Conservation (phyloP, 2,329 filamentous ascomycete genomes). For the Xylaria sp. region DNA sequence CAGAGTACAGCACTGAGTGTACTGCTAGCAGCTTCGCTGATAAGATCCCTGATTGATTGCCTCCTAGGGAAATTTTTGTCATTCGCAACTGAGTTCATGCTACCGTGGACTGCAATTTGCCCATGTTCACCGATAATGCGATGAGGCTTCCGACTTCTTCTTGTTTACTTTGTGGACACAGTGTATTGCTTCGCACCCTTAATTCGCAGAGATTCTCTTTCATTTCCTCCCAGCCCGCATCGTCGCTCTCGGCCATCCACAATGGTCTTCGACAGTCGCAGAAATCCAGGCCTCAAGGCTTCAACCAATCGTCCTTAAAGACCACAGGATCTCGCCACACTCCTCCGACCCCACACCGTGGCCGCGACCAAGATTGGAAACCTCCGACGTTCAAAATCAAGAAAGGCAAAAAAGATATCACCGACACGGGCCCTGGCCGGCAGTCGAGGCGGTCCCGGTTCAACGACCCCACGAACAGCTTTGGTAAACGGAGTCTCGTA, state of each 20-base stretch:
- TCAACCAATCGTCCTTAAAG: conserved; percentile 43
- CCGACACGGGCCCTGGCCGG: conserved; percentile 54
- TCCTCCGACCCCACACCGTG: conserved; percentile 37
- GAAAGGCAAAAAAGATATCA: conserved; percentile 65
- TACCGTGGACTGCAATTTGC: background rate
- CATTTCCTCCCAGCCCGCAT: conserved; percentile 52
- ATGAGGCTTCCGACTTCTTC: conserved; percentile 48
- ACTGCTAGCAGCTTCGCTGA: background rate
- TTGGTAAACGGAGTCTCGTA: conserved; percentile 67
- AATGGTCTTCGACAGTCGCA: conserved; percentile 67
- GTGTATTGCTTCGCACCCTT: conserved; percentile 37
- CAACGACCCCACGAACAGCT: conserved; percentile 59
- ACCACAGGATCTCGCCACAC: conserved; percentile 40
- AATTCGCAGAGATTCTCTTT: conserved; percentile 24
- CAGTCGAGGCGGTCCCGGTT: conserved; percentile 64
- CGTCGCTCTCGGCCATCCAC: conserved; percentile 76
- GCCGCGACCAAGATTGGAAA: conserved; percentile 35
- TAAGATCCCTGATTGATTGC: background rate
- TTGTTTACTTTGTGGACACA: conserved; percentile 47
- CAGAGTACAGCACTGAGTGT: background rate
- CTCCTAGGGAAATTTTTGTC: background rate
- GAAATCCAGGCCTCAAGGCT: conserved; percentile 50
- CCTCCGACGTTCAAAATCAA: conserved; percentile 52
- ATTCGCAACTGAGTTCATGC: background rate
- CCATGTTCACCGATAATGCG: conserved; percentile 38